A percentile compares a stretch with the other conserved stretches of the same genome.
phyloP scores from a whole-genome alignment of 345 rosid species.

The Aegle marmelos region DNA sequence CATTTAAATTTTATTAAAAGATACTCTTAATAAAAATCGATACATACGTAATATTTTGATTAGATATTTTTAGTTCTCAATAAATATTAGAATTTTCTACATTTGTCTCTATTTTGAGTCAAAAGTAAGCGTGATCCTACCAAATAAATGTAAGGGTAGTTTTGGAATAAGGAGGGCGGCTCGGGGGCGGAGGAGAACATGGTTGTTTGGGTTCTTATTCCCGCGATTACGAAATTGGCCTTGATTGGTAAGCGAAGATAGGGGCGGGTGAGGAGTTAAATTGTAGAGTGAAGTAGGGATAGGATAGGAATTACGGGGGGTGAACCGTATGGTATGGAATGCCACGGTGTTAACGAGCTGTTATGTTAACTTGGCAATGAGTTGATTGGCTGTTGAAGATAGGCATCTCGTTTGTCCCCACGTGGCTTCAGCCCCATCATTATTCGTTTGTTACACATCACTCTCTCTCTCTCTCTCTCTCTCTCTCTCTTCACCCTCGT shows the following conservation, averaged over 20 bases:
- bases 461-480: too few relatives aligned
- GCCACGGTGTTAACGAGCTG: conserved; percentile 30
- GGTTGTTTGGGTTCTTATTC: conserved; percentile 9
- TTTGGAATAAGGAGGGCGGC: conserved; percentile 20
- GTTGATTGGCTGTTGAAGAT: conserved; percentile 19
- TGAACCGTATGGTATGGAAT: conserved; percentile 1
- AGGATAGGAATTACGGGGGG: neutral
- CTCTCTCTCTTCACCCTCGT: too few relatives aligned
- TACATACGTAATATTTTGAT: too few relatives aligned
- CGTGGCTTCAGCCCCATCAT: conserved; percentile 17
- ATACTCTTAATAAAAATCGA: too few relatives aligned
- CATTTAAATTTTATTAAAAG: neutral
- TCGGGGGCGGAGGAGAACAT: conserved; percentile 7
- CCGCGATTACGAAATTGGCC: conserved; percentile 20
- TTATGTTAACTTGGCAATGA: conserved; percentile 20
- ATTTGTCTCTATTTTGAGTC: neutral
- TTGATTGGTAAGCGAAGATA: conserved; percentile 14
- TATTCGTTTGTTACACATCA: too few relatives aligned
- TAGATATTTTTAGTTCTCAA: neutral
- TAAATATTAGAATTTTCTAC: neutral
- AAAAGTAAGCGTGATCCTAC: neutral
- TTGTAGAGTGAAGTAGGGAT: neutral
- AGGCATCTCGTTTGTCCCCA: conserved; percentile 39
- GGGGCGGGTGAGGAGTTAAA: neutral
- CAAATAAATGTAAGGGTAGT: conserved; percentile 12